Conservation (phyloP, 139 green algal species). For the Picochlorum costavermella region DNA sequence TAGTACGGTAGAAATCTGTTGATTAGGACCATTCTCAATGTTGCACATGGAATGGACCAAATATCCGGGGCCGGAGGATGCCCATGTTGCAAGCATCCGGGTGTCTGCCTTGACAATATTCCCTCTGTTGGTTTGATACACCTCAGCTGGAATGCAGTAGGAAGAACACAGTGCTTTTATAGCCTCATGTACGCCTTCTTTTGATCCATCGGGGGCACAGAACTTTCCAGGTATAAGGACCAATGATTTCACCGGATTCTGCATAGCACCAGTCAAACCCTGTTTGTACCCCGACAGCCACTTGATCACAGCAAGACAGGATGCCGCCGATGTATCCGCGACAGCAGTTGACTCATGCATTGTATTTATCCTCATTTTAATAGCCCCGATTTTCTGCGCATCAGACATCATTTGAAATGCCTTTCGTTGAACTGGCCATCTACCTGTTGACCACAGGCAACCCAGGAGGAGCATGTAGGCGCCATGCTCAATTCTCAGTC, state of each 20-base stretch:
- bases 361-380: slow-evolving; percentile 12
- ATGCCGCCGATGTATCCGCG: slow-evolving; percentile 14
- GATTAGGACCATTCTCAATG: not conserved
- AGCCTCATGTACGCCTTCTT: not conserved
- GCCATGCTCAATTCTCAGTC: slow-evolving; percentile 48
- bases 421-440: slow-evolving; percentile 42
- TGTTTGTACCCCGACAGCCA: slow-evolving; percentile 21
- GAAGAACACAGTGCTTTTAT: slow-evolving; percentile 6
- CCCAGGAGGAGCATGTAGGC: slow-evolving; percentile 75
- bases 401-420: slow-evolving; percentile 9
- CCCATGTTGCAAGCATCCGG: slow-evolving; percentile 15
- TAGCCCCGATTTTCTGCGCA: slow-evolving; percentile 12
- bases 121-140: not conserved
- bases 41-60: slow-evolving; percentile 12
- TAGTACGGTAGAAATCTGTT: slow-evolving; percentile 12
- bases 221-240: slow-evolving; percentile 19
- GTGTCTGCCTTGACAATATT: slow-evolving; percentile 15
- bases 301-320: not conserved
- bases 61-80: not conserved
- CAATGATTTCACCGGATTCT: slow-evolving; percentile 4
- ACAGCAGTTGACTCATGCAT: slow-evolving; percentile 3
- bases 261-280: not conserved
- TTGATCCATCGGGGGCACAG: slow-evolving; percentile 11
- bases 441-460: slow-evolving; percentile 60
- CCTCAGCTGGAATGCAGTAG: slow-evolving; percentile 16